A percentile compares a stretch with the other conserved stretches of the same genome.
These are phyloP conservation scores for Adansonia grandidieri DNA, from an alignment of 441 rosid genomes.

Conservation along the genomic window DNA sequence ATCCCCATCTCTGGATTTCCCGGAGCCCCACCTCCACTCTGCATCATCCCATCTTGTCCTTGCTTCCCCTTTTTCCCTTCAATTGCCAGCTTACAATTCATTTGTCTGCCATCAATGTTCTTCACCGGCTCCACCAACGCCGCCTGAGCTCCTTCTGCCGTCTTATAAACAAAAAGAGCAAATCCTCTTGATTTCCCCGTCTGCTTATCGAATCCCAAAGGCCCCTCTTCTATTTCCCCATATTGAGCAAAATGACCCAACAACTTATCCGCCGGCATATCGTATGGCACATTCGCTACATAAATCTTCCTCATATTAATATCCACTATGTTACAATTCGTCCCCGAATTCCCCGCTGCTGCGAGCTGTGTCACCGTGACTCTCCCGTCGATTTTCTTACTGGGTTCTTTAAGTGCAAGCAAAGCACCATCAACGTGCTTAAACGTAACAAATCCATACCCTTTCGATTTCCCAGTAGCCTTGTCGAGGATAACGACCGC, in stretches of 20 bases:
- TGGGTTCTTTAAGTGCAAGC: conserved; percentile 4
- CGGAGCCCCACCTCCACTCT: background rate
- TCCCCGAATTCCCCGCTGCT: background rate
- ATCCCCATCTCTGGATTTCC: background rate
- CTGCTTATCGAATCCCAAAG: background rate
- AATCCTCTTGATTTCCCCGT: background rate
- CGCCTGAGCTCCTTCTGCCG: conserved; percentile 1
- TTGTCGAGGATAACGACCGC: background rate
- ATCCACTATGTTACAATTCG: background rate
- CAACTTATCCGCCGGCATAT: conserved; percentile 1
- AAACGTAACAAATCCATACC: conserved; percentile 8
- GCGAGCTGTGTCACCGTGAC: background rate
- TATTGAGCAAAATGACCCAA: background rate
- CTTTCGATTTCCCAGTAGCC: background rate
- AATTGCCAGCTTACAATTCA: background rate
- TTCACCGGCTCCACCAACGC: background rate
- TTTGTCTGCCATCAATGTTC: background rate
- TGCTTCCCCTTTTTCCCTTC: conserved; percentile 12
- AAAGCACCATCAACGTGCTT: conserved; percentile 13
- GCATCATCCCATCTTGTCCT: conserved; percentile 8
- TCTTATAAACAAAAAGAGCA: background rate
- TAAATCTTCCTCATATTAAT: conserved; percentile 7
- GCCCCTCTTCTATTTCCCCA: conserved; percentile 4
- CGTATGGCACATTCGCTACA: background rate
- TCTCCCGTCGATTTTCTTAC: conserved; percentile 3